Evolutionary conservation across 2,329 filamentous ascomycete species (phyloP).

Genomic region (Bipolaris sorokiniana): DNA sequence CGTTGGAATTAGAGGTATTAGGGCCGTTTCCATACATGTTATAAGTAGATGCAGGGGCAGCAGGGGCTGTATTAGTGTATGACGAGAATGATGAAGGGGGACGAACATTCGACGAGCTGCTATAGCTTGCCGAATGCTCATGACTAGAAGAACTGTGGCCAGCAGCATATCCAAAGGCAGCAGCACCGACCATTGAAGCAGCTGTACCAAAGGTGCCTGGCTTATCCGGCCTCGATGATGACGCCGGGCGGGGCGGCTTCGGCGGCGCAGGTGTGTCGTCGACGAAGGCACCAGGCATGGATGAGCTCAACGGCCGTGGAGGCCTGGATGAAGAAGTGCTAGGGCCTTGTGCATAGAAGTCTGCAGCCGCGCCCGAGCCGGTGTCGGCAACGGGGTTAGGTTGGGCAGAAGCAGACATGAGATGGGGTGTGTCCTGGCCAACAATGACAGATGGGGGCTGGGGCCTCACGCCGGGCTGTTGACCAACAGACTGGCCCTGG

Average conservation of each 20-base stretch:
- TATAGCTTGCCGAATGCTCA: slow-evolving; percentile 34
- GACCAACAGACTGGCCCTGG: slow-evolving; percentile 64
- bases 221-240: slow-evolving; percentile 37
- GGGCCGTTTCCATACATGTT: slow-evolving; percentile 39
- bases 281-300: slow-evolving; percentile 47
- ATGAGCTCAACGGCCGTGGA: slow-evolving; percentile 34
- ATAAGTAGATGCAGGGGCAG: slow-evolving; percentile 16
- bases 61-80: slow-evolving; percentile 29
- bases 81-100: slow-evolving; percentile 35
- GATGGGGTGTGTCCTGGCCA: slow-evolving; percentile 60
- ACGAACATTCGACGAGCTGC: slow-evolving; percentile 29
- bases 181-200: slow-evolving; percentile 48
- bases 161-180: slow-evolving; percentile 52
- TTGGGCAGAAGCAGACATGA: slow-evolving; percentile 59
- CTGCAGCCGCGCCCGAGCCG: slow-evolving; percentile 64
- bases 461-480: slow-evolving; percentile 66
- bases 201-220: slow-evolving; percentile 44
- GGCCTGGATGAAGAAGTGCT: slow-evolving; percentile 43
- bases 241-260: slow-evolving; percentile 39
- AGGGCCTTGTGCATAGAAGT: slow-evolving; percentile 56
- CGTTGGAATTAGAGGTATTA: slow-evolving; percentile 33
- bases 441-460: slow-evolving; percentile 60
- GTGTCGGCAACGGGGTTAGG: slow-evolving; percentile 65
- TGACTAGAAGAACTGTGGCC: slow-evolving; percentile 43
- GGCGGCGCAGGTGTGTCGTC: slow-evolving; percentile 38